Conservation (phyloP, 495 filamentous ascomycete species). For the Stereocaulon alpinum region DNA sequence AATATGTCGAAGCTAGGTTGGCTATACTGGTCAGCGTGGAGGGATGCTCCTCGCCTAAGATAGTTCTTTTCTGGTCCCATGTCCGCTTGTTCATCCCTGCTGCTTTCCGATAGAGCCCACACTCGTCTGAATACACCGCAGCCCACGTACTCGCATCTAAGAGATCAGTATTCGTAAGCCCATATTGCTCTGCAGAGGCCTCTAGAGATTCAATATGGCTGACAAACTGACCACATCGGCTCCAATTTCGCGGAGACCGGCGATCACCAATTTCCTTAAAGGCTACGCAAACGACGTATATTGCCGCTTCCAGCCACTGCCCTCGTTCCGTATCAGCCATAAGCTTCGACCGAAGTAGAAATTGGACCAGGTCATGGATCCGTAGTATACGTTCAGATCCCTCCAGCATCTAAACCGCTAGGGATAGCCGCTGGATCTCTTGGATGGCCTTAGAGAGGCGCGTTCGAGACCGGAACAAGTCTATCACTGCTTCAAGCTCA, state of each 20-base stretch:
- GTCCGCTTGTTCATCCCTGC: background rate
- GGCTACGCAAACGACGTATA: slow-evolving; percentile 11
- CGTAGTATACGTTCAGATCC: background rate
- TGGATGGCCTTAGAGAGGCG: slow-evolving; percentile 9
- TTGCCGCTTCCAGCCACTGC: slow-evolving; percentile 11
- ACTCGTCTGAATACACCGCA: slow-evolving; percentile 11
- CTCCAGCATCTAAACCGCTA: slow-evolving; percentile 1
- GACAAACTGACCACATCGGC: slow-evolving; percentile 13
- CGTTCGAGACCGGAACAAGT: slow-evolving; percentile 3
- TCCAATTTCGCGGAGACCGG: slow-evolving; percentile 11
- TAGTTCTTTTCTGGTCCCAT: background rate
- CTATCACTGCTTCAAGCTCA: background rate
- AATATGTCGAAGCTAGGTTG: too few species aligned
- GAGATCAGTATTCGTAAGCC: background rate
- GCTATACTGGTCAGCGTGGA: too few species aligned
- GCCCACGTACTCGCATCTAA: slow-evolving; percentile 15
- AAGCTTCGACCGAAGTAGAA: slow-evolving; percentile 8
- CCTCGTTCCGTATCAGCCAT: slow-evolving; percentile 6
- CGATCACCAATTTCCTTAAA: slow-evolving; percentile 12
- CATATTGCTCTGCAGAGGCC: slow-evolving; percentile 14
- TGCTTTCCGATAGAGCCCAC: slow-evolving; percentile 15
- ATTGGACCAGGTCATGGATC: slow-evolving; percentile 11
- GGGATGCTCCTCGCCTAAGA: too few species aligned
- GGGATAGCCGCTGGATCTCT: slow-evolving; percentile 10
- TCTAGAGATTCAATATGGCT: slow-evolving; percentile 16